These are phyloP conservation scores for Moricandia arvensis DNA, from an alignment of 345 rosid species.

Conservation along the genomic window DNA sequence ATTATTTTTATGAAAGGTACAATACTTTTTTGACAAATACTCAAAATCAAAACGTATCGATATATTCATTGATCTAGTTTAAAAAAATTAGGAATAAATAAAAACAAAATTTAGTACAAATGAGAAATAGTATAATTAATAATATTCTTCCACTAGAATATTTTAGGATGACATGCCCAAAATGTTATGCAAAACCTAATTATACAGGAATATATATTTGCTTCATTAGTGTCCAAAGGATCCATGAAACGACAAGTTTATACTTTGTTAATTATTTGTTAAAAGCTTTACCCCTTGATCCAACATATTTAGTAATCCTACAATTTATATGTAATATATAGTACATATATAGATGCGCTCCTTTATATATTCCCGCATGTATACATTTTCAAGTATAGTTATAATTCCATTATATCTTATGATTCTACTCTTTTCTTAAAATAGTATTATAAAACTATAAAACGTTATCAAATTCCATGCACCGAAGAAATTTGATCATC, in stretches of 20 bases:
- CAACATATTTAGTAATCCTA: neutral
- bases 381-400: neutral
- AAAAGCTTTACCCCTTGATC: neutral
- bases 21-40: neutral
- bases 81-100: no score
- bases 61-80: neutral
- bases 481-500: neutral
- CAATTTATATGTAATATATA: neutral
- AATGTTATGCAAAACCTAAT: neutral
- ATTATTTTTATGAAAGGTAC: neutral
- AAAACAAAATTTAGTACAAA: neutral
- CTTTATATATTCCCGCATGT: conserved; percentile 4
- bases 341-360: conserved; percentile 1
- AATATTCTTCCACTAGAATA: neutral
- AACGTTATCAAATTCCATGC: neutral
- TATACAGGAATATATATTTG: conserved; percentile 2
- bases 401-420: neutral
- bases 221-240: neutral
- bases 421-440: neutral
- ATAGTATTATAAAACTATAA: neutral
- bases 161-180: neutral
- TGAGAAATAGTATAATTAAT: neutral
- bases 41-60: neutral
- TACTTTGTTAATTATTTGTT: conserved; percentile 1
- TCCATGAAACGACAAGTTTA: conserved; percentile 4